These are phyloP conservation scores for Colletotrichum liaoningense DNA, from an alignment of 2,329 filamentous ascomycete genomes.

Conservation along the genomic window DNA sequence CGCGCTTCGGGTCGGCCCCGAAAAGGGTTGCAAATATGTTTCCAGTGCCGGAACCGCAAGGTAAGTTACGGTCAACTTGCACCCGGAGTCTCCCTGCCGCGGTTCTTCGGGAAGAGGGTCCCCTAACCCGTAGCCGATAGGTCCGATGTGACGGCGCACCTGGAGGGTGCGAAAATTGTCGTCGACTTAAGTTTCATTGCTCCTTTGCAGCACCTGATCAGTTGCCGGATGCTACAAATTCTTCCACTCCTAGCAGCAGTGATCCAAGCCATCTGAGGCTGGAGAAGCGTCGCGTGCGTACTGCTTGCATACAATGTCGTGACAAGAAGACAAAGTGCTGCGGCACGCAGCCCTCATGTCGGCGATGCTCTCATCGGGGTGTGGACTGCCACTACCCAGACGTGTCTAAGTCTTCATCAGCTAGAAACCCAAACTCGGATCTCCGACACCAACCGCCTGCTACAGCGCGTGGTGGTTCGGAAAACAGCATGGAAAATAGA, in stretches of 20 bases:
- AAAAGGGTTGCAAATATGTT: conserved; percentile 31
- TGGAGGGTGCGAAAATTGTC: conserved; percentile 30
- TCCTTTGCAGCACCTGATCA: conserved; percentile 14
- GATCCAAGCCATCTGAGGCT: conserved; percentile 20
- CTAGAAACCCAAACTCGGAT: background rate
- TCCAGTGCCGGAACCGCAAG: conserved; percentile 35
- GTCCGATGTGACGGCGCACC: conserved; percentile 30
- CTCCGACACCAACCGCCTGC: background rate
- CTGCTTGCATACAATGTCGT: conserved; percentile 25
- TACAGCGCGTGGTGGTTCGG: background rate
- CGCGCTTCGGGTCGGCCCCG: conserved; percentile 26
- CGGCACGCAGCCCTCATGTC: conserved; percentile 22
- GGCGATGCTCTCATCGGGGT: conserved; percentile 14
- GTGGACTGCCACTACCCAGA: conserved; percentile 25
- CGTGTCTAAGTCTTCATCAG: background rate
- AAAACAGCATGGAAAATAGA: background rate
- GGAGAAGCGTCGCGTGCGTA: conserved; percentile 29
- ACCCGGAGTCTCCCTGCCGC: background rate
- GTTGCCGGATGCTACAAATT: background rate
- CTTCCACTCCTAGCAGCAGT: background rate
- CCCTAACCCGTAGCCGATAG: conserved; percentile 15
- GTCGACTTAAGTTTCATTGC: conserved; percentile 29
- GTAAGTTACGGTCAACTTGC: background rate
- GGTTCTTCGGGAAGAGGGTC: background rate
- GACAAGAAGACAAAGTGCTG: conserved; percentile 33